These are phyloP conservation scores for Panaeolus papilionaceus DNA, from an alignment of 768 basidiomycete species.

Conservation along the genomic window DNA sequence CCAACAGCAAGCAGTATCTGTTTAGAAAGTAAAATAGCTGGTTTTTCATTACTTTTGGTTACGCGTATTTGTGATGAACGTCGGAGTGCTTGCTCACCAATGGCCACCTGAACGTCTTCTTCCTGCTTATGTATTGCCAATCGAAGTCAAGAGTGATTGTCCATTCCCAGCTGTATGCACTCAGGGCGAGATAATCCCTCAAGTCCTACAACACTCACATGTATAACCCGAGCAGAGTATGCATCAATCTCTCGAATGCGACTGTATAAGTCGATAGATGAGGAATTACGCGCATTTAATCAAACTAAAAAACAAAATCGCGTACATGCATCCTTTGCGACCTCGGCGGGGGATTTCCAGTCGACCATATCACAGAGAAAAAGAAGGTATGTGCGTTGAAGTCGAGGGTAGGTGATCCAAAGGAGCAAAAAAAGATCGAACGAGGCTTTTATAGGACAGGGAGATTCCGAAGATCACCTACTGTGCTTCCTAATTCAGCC, in stretches of 20 bases:
- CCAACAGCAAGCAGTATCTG: constrained; percentile 68
- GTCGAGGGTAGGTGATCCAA: constrained; percentile 25
- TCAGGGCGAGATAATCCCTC: constrained; percentile 20
- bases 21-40: constrained; percentile 77
- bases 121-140: constrained; percentile 63
- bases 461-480: constrained; percentile 12
- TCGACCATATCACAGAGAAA: constrained; percentile 52
- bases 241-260: constrained; percentile 63
- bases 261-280: constrained; percentile 30
- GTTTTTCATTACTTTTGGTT: neutral
- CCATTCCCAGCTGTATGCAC: constrained; percentile 65
- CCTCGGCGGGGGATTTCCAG: constrained; percentile 57
- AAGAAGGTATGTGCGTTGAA: neutral
- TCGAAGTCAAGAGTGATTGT: constrained; percentile 67
- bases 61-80: neutral
- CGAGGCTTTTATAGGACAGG: constrained; percentile 28
- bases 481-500: constrained; percentile 1
- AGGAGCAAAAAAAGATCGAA: constrained; percentile 26
- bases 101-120: constrained; percentile 69
- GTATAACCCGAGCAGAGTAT: constrained; percentile 64
- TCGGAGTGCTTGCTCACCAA: constrained; percentile 48
- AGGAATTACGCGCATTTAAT: constrained; percentile 9
- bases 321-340: constrained; percentile 55
- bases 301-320: constrained; percentile 9
- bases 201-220: constrained; percentile 43